These are phyloP conservation scores for Erythrobasidium hasegawianum DNA, from an alignment of 1,284 basidiomycete species.

Conservation along the genomic window DNA sequence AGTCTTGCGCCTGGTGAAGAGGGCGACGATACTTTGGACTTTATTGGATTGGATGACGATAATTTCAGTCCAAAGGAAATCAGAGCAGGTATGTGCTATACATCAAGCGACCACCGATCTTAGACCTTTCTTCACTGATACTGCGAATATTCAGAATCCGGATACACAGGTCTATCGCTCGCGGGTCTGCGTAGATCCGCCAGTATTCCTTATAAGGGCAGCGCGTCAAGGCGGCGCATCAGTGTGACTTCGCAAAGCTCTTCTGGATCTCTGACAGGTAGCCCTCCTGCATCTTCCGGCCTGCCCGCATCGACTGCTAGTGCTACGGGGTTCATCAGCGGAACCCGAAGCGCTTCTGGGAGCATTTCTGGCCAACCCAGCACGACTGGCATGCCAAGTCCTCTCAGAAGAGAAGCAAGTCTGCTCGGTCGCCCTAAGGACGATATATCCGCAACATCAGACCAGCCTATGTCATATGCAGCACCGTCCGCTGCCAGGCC, in stretches of 20 bases:
- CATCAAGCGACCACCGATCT: too few species aligned
- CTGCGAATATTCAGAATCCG: too few species aligned
- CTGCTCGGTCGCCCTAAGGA: conserved; percentile 12
- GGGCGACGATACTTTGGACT: conserved; percentile 14
- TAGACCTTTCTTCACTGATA: too few species aligned
- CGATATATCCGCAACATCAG: background rate
- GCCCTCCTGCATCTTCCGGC: background rate
- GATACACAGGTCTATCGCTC: too few species aligned
- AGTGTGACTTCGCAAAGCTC: conserved; percentile 20
- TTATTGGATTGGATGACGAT: conserved; percentile 20
- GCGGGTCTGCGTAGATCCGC: too few species aligned
- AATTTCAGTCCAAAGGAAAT: background rate
- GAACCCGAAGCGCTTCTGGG: background rate
- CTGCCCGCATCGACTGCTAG: background rate
- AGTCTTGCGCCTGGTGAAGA: conserved; percentile 24
- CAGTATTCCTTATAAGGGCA: conserved; percentile 6
- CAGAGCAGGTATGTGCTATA: too few species aligned
- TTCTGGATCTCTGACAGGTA: background rate
- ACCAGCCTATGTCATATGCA: background rate
- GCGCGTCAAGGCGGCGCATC: conserved; percentile 13
- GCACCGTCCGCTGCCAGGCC: background rate
- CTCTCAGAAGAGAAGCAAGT: conserved; percentile 28
- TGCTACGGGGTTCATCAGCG: background rate
- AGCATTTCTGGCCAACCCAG: background rate
- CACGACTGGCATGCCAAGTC: conserved; percentile 15